These are phyloP conservation scores for Spirogloea muscicola DNA, from an alignment of 139 green algal species.

Conservation along the genomic window DNA sequence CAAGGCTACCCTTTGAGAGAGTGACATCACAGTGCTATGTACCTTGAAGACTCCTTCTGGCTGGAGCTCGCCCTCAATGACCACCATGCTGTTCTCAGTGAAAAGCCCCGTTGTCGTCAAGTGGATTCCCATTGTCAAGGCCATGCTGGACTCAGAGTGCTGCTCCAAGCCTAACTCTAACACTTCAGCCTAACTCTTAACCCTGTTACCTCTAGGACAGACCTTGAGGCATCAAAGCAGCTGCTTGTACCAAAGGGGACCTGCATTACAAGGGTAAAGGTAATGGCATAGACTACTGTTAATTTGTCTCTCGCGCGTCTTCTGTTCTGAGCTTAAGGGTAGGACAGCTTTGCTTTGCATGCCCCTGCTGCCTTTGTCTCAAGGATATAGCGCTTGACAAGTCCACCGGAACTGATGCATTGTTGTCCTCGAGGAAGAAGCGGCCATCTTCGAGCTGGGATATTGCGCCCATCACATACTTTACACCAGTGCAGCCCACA, in stretches of 20 bases:
- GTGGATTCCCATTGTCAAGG: slow-evolving; percentile 15
- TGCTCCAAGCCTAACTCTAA: no score
- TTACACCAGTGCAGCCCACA: not conserved
- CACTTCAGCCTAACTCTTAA: not conserved
- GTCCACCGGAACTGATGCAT: slow-evolving; percentile 70
- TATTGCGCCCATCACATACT: slow-evolving; percentile 74
- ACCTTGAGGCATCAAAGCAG: not conserved
- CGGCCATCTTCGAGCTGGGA: slow-evolving; percentile 66
- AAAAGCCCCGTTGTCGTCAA: slow-evolving; percentile 20
- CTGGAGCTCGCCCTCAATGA: slow-evolving; percentile 33
- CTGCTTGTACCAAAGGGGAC: not conserved
- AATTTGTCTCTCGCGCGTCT: not conserved
- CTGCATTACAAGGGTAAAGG: not conserved
- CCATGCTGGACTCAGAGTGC: not conserved
- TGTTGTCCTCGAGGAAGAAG: slow-evolving; percentile 77
- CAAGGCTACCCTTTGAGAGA: no score
- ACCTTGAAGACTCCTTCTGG: slow-evolving; percentile 7
- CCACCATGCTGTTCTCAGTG: slow-evolving; percentile 46
- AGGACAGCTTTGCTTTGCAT: no score
- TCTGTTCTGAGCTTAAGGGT: not conserved
- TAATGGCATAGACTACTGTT: not conserved
- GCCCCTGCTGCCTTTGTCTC: no score
- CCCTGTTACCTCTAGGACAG: not conserved
- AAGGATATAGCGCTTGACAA: slow-evolving; percentile 56
- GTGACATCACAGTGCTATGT: not conserved